Evolutionary conservation across 75 land plant species (phyloP), one percentile per base, ranked within the genome.

Genomic region (Pinus taeda): DNA sequence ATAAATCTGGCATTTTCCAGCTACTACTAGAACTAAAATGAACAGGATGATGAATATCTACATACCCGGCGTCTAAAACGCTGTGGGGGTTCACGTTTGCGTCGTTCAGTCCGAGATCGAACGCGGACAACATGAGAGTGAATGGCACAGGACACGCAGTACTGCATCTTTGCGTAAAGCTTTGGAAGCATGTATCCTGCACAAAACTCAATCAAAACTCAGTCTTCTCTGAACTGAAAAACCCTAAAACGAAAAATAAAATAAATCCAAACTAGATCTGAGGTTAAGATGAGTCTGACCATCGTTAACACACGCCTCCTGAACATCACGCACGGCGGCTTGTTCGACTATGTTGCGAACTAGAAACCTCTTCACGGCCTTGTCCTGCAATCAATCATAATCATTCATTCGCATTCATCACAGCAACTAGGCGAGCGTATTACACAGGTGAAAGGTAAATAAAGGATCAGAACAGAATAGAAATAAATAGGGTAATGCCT

Each of bases 261-360:
- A 45, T 49, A 49, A 8, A 9, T 2, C 11, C 55, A 9, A 9
- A 49, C 55, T 49, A 9, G 55, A 49, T 49, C 55, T 49, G 11
- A 2, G 12, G 1, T 49, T 9, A 49, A 49, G 12, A 49, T 9
- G 12, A 49, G 11, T 49, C 9, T 49, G 9, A 49, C 55, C 55
- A 49, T 49, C 55, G 12, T 49, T 2, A 9, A 49, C 55, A 49
- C 55, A 49, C 55, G 55, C 93, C 69, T 90, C 93, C 73, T 91
- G 93, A 36, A 91, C 92, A 81, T 91, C 93, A 58, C 93, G 86
- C 15, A 91, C 93, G 14, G 93, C 93, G 22, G 93, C 93, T 75
- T 91, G 93, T 81, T 91, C 93, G 6, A 91, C 93, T 5, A 91
- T 49, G 12, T 49, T 49, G 0, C 55, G 55, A 49, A 49, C 55